These are phyloP conservation scores for Sinapis alba DNA, from an alignment of 441 rosid species.

Conservation along the genomic window DNA sequence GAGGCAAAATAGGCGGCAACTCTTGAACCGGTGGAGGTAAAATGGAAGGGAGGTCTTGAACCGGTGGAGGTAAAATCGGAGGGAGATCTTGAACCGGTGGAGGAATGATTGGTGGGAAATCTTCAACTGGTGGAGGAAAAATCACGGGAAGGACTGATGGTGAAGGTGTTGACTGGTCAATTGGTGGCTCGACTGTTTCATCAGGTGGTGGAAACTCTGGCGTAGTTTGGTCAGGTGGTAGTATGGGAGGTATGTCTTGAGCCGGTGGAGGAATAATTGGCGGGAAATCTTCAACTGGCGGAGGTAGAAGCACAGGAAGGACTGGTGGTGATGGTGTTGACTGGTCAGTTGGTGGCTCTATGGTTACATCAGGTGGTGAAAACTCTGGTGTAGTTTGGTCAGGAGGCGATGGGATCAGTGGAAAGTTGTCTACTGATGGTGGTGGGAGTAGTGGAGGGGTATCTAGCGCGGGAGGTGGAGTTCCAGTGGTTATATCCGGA, in stretches of 20 bases:
- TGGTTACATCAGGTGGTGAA: constrained; percentile 29
- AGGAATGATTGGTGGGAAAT: background rate
- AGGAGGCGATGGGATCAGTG: constrained; percentile 21
- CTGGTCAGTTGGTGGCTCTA: constrained; percentile 35
- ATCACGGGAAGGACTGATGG: constrained; percentile 18
- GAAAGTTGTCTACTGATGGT: constrained; percentile 13
- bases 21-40: constrained; percentile 10
- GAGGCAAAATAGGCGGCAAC: background rate
- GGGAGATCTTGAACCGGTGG: constrained; percentile 19
- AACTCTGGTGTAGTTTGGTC: constrained; percentile 14
- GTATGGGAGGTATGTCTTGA: background rate
- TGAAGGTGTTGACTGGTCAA: constrained; percentile 20
- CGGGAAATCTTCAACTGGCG: background rate
- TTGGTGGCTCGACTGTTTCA: constrained; percentile 27
- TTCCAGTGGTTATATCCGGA: constrained; percentile 11
- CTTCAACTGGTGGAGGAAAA: constrained; percentile 16
- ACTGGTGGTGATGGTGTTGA: constrained; percentile 22
- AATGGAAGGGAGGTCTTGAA: background rate
- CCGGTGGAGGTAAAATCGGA: background rate
- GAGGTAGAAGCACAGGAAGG: constrained; percentile 5
- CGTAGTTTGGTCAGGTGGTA: constrained; percentile 25
- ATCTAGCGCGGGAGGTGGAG: constrained; percentile 9
- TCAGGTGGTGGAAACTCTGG: background rate
- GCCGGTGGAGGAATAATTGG: background rate
- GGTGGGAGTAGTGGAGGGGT: constrained; percentile 20